phyloP scores from a whole-genome alignment of 2,329 filamentous ascomycete genomes.

The Pleurostoma richardsiae region DNA sequence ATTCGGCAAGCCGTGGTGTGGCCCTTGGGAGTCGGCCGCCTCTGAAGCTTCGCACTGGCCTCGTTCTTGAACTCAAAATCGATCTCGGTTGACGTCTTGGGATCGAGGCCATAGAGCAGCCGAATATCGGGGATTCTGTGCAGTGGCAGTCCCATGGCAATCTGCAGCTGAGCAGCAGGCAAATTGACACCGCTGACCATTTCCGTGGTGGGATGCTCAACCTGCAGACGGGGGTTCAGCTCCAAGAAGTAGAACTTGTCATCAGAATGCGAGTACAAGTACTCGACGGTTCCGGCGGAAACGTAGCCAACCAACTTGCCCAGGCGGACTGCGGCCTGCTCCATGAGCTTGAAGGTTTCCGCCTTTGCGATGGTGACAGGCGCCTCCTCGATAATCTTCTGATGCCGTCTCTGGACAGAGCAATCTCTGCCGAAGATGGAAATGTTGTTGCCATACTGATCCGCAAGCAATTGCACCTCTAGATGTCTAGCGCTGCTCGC shows the following conservation, averaged over 20 bases:
- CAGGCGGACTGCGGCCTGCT: slow-evolving; percentile 89
- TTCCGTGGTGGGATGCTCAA: slow-evolving; percentile 98
- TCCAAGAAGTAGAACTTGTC: slow-evolving; percentile 99
- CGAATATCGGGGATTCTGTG: slow-evolving; percentile 96
- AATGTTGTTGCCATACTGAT: slow-evolving; percentile 99
- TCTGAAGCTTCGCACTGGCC: slow-evolving; percentile 76
- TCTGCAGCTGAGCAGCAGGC: slow-evolving; percentile 93
- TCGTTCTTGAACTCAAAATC: slow-evolving; percentile 95
- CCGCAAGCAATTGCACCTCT: slow-evolving; percentile 94
- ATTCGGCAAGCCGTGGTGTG: slow-evolving; percentile 99
- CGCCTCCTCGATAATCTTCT: slow-evolving; percentile 99
- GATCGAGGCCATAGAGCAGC: slow-evolving; percentile 91
- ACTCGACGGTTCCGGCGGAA: slow-evolving; percentile 97
- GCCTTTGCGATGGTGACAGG: slow-evolving; percentile 93
- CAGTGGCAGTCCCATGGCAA: slow-evolving; percentile 96
- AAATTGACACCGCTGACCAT: slow-evolving; percentile 99
- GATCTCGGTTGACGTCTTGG: slow-evolving; percentile 78
- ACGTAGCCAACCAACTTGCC: slow-evolving; percentile 96
- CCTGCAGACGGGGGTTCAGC: slow-evolving; percentile 96
- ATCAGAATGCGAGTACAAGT: slow-evolving; percentile 94
- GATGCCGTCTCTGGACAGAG: slow-evolving; percentile 95
- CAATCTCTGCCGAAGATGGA: slow-evolving; percentile 98
- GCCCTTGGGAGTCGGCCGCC: slow-evolving; percentile 87
- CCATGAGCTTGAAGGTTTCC: slow-evolving; percentile 91
- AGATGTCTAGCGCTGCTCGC: slow-evolving; percentile 94